phyloP scores from a whole-genome alignment of 768 basidiomycete genomes.

The Trametes punicea region DNA sequence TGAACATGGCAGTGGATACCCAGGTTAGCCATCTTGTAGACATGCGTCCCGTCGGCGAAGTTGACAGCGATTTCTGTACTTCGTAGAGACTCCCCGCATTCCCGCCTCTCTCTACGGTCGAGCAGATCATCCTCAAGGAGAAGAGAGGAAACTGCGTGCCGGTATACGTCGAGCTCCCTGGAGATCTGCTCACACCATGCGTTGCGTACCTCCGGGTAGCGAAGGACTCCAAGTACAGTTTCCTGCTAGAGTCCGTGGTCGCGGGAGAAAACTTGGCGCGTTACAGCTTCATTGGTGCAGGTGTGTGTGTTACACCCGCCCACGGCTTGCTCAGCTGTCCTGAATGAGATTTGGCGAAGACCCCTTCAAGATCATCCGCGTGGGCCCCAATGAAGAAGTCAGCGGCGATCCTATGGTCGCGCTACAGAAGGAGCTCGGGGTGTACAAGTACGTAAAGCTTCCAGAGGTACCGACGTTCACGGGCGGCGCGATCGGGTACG shows the following conservation, averaged over 20 bases:
- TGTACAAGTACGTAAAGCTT: slow-evolving; percentile 87
- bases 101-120: slow-evolving; percentile 72
- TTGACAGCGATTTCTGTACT: background rate
- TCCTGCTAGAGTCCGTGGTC: slow-evolving; percentile 89
- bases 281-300: slow-evolving; percentile 95
- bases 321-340: background rate
- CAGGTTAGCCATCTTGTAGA: slow-evolving; percentile 19
- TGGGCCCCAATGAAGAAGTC: slow-evolving; percentile 79
- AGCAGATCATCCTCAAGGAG: slow-evolving; percentile 73
- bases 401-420: slow-evolving; percentile 84
- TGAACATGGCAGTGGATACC: slow-evolving; percentile 25
- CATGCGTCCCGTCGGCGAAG: background rate
- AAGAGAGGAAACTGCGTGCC: slow-evolving; percentile 92
- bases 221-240: slow-evolving; percentile 91
- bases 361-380: slow-evolving; percentile 88
- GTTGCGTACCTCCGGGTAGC: slow-evolving; percentile 93
- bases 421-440: slow-evolving; percentile 80
- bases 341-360: slow-evolving; percentile 44
- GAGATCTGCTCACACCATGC: slow-evolving; percentile 95
- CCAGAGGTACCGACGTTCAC: slow-evolving; percentile 94
- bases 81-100: slow-evolving; percentile 61
- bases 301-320: slow-evolving; percentile 41
- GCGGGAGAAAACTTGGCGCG: slow-evolving; percentile 88
- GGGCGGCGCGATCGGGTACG: slow-evolving; percentile 96
- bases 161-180: slow-evolving; percentile 88